Evolutionary conservation across 805 yeast species (phyloP), one percentile per base, ranked within the genome.

Genomic region (Kodamaea hsintzibuensis): DNA sequence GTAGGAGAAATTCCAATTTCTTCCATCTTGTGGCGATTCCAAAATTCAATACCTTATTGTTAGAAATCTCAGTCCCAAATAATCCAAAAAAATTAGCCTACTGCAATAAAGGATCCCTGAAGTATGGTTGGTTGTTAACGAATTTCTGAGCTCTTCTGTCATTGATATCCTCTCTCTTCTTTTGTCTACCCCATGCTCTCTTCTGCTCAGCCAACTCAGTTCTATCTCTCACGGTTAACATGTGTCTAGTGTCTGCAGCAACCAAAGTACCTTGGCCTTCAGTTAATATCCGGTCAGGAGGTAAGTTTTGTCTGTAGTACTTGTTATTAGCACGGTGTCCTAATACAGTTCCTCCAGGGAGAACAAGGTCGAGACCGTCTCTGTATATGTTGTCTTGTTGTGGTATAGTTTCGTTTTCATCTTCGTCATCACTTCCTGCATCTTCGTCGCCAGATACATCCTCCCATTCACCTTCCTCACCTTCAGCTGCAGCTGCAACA

Each of bases 51-150:
- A 30, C 35, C 35, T 5, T 30, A 5, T 12, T 30, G 13, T 30
- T 30, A 8, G 13, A 5, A 30, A 30, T 9, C 35, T 30, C 35
- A 30, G 13, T 10, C 35, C 35, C 35, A 30, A 22, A 22, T 22
- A 22, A 22, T 22, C 25, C 25, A 22, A 22, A 22, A 22, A 22
- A 4, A 22, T 22, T 4, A 12, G 42, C 17, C 49, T 55, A 60
- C 54, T 60, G 62, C 52, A 55, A 66, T 63, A 57, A 67, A 59
- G 53, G 78, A 58, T 76, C 79, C 57, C 80, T 72, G 63, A 63
- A 76, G 61, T 95, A 96, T 30, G 84, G 82, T 79, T 93, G 97
- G 78, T 84, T 81, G 71, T 93, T 95, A 67, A 85, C 76, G 66
- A 83, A 83, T 69, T 83, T 88, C 53, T 83, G 81, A 30, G 89